phyloP scores from a whole-genome alignment of 371 early-diverging fungal species.

The Chytridiales sp. region DNA sequence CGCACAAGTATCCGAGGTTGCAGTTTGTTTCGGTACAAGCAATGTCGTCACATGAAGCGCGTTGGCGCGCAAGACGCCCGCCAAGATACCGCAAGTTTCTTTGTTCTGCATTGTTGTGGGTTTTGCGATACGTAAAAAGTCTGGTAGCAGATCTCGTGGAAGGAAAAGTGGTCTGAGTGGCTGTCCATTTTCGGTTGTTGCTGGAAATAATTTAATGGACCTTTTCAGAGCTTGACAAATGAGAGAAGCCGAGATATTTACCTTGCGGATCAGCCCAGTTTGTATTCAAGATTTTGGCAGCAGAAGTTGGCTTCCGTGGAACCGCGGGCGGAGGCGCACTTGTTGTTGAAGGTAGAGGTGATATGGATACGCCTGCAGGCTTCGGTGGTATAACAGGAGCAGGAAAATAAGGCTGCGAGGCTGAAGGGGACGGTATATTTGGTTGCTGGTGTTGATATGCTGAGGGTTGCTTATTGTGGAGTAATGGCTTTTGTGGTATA shows the following conservation, averaged over 20 bases:
- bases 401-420: not conserved
- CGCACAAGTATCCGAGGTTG: slow-evolving; percentile 84
- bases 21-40: slow-evolving; percentile 85
- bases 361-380: not conserved
- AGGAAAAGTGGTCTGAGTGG: slow-evolving; percentile 67
- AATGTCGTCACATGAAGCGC: slow-evolving; percentile 71
- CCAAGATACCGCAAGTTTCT: slow-evolving; percentile 90
- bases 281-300: slow-evolving; percentile 15
- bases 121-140: slow-evolving; percentile 73
- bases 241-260: slow-evolving; percentile 1
- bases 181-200: slow-evolving; percentile 60
- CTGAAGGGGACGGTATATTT: not conserved
- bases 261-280: not conserved
- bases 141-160: slow-evolving; percentile 59
- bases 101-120: slow-evolving; percentile 75
- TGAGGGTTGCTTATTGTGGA: not conserved
- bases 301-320: slow-evolving; percentile 9
- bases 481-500: not conserved
- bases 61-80: slow-evolving; percentile 73
- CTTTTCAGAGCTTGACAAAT: slow-evolving; percentile 4
- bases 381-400: slow-evolving; percentile 36
- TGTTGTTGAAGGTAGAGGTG: not conserved
- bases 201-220: slow-evolving; percentile 25
- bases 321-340: slow-evolving; percentile 1
- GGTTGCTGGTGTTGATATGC: not conserved